phyloP scores from a whole-genome alignment of 192 early-diverging fungal species.

The Thoreauomyces humboldtii region DNA sequence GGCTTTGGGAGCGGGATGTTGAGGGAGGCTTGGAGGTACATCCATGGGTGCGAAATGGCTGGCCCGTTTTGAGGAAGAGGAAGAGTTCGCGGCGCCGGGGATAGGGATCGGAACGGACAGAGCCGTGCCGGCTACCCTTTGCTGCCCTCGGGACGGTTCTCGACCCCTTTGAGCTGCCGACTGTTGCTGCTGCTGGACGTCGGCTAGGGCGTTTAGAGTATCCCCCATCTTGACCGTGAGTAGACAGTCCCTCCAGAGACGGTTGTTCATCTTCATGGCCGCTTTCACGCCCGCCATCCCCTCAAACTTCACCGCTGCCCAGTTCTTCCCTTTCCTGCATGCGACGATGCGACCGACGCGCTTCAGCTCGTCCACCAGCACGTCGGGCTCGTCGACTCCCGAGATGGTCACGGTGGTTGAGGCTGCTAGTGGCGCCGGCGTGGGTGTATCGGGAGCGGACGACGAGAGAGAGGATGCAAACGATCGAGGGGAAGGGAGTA shows the following conservation, averaged over 20 bases:
- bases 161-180: background rate
- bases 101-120: background rate
- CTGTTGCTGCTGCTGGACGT: background rate
- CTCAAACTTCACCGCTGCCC: slow-evolving; percentile 10
- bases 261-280: slow-evolving; percentile 47
- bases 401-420: slow-evolving; percentile 4
- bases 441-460: slow-evolving; percentile 11
- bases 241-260: slow-evolving; percentile 5
- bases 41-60: background rate
- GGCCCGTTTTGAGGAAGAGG: no score
- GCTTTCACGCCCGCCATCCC: slow-evolving; percentile 11
- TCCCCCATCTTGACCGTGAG: slow-evolving; percentile 16
- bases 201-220: slow-evolving; percentile 1
- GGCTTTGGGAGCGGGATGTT: background rate
- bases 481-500: background rate
- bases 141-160: background rate
- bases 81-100: background rate
- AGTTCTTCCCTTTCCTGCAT: slow-evolving; percentile 13
- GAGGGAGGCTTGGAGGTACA: no score
- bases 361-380: background rate
- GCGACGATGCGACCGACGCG: background rate
- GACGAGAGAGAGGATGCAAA: background rate
- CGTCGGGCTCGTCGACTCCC: background rate
- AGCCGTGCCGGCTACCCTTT: background rate
- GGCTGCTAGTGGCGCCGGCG: background rate